Conservation (phyloP, 2,329 filamentous ascomycete species). For the Hymenoscyphus linearis region DNA sequence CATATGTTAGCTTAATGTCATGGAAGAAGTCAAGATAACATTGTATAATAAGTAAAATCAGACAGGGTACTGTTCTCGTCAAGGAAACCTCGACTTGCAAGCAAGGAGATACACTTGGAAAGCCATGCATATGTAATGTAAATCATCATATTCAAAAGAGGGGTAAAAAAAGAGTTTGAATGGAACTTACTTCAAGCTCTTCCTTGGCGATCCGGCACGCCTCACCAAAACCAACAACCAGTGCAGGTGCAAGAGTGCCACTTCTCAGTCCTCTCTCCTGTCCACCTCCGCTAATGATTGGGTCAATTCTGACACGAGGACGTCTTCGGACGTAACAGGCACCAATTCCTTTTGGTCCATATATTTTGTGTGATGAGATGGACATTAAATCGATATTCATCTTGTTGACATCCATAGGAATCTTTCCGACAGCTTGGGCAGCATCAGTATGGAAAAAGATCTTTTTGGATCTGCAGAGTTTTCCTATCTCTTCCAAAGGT, state of each 20-base stretch:
- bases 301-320: conserved; percentile 88
- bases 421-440: conserved; percentile 97
- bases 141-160: conserved; percentile 62
- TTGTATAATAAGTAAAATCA: conserved; percentile 15
- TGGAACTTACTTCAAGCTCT: conserved; percentile 74
- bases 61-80: conserved; percentile 32
- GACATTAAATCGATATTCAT: conserved; percentile 99
- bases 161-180: conserved; percentile 9
- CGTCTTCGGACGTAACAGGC: conserved; percentile 93
- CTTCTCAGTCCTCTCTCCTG: conserved; percentile 94
- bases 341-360: conserved; percentile 94
- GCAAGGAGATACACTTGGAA: conserved; percentile 62
- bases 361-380: conserved; percentile 97
- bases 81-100: conserved; percentile 34
- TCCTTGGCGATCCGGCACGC: conserved; percentile 87
- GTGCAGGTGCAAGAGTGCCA: conserved; percentile 83
- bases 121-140: conserved; percentile 83
- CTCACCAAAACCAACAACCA: conserved; percentile 91
- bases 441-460: conserved; percentile 97
- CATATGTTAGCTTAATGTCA: conserved; percentile 20
- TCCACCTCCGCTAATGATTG: conserved; percentile 91
- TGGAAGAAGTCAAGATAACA: conserved; percentile 23
- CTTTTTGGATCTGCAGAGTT: conserved; percentile 84
- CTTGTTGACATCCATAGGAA: conserved; percentile 91
- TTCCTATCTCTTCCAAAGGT: conserved; percentile 87